Evolutionary conservation across 2,329 filamentous ascomycete genomes (phyloP).

Genomic region (Chalaropsis thielavioides): DNA sequence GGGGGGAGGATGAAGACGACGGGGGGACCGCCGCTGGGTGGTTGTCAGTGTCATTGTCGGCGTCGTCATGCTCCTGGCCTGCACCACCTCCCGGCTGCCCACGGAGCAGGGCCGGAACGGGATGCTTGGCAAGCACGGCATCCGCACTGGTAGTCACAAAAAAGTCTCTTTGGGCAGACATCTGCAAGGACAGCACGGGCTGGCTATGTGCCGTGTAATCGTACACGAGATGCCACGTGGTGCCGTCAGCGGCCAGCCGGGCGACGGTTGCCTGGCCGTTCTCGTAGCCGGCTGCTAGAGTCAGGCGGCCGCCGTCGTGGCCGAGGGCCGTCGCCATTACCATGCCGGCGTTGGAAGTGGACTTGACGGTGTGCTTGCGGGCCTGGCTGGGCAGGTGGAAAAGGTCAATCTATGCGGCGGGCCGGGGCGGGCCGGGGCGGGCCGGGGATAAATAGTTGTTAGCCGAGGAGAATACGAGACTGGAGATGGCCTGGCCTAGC

Average conservation of each 20-base stretch:
- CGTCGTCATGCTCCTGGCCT: too few species aligned
- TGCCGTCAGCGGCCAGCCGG: conserved; percentile 30
- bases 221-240: conserved; percentile 43
- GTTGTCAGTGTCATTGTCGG: not conserved
- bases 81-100: not conserved
- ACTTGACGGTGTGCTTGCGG: conserved; percentile 45
- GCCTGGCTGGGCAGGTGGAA: conserved; percentile 64
- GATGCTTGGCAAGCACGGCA: conserved; percentile 61
- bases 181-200: conserved; percentile 61
- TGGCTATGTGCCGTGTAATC: conserved; percentile 56
- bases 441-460: not conserved
- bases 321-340: conserved; percentile 67
- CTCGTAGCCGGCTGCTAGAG: conserved; percentile 68
- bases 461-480: not conserved
- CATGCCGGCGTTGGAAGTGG: conserved; percentile 54
- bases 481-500: not conserved
- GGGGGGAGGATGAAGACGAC: too few species aligned
- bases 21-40: not conserved
- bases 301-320: conserved; percentile 35
- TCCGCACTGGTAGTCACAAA: conserved; percentile 78
- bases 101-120: conserved; percentile 41
- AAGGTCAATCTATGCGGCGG: conserved; percentile 51
- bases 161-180: conserved; percentile 35
- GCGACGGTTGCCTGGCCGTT: conserved; percentile 62
- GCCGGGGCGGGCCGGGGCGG: not conserved